Evolutionary conservation across 2,329 filamentous ascomycete species (phyloP).

Genomic region (Penicillium sclerotigenum): DNA sequence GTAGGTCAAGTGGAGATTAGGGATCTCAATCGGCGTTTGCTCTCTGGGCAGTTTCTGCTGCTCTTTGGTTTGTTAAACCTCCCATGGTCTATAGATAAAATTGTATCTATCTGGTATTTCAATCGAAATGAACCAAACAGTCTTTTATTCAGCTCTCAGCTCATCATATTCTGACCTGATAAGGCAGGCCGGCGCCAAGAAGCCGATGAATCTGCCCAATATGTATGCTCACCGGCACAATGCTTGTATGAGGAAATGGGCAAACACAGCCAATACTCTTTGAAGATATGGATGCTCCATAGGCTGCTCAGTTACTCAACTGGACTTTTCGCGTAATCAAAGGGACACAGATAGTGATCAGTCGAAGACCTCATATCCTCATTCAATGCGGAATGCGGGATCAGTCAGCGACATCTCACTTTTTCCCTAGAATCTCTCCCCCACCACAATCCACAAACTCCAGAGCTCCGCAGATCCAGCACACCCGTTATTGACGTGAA

Average conservation of each 20-base stretch:
- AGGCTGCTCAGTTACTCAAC: neutral
- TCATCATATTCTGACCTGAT: neutral
- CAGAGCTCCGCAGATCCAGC: slow-evolving; percentile 7
- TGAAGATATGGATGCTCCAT: neutral
- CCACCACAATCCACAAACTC: slow-evolving; percentile 14
- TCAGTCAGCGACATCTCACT: slow-evolving; percentile 25
- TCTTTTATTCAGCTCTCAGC: no score
- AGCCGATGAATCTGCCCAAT: neutral
- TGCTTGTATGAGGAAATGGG: neutral
- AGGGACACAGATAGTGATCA: neutral
- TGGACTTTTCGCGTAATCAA: neutral
- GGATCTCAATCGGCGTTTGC: neutral
- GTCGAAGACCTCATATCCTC: neutral
- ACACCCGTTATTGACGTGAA: slow-evolving; percentile 9
- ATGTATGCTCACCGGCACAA: neutral
- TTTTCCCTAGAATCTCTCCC: slow-evolving; percentile 15
- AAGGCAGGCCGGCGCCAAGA: neutral
- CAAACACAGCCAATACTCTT: neutral
- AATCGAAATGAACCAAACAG: neutral
- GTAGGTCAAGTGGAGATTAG: neutral
- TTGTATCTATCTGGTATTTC: no score
- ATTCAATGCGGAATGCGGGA: slow-evolving; percentile 12
- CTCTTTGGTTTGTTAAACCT: neutral
- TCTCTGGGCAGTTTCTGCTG: neutral
- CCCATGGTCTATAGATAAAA: neutral